phyloP scores from a whole-genome alignment of 108 stramenopile species.

The Fistulifera solaris region DNA sequence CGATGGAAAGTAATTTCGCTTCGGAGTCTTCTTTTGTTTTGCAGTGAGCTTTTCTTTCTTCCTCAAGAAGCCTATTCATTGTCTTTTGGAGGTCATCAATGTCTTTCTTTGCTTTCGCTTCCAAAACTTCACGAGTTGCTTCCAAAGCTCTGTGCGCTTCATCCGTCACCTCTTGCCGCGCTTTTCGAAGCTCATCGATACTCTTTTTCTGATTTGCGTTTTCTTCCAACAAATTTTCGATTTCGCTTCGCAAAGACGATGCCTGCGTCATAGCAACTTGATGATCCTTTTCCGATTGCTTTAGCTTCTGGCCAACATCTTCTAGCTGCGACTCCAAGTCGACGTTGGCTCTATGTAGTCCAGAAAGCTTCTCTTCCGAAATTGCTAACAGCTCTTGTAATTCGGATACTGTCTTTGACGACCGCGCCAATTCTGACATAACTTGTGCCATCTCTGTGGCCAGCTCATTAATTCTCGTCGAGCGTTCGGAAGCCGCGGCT shows the following conservation, averaged over 20 bases:
- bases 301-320: constrained; percentile 3
- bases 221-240: constrained; percentile 1
- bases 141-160: constrained; percentile 24
- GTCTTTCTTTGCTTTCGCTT: constrained; percentile 27
- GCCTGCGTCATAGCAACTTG: neutral
- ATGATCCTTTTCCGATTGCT: neutral
- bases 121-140: constrained; percentile 22
- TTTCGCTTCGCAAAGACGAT: neutral
- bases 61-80: constrained; percentile 43
- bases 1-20: constrained; percentile 3
- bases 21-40: constrained; percentile 15
- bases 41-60: constrained; percentile 29
- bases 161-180: constrained; percentile 7
- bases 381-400: neutral
- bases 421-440: neutral
- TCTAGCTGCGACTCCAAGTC: constrained; percentile 14
- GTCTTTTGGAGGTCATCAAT: constrained; percentile 26
- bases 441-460: constrained; percentile 16
- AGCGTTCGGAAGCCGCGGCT: neutral
- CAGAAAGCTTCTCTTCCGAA: constrained; percentile 1
- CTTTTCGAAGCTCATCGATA: constrained; percentile 12
- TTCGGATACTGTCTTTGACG: neutral
- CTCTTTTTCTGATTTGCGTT: constrained; percentile 3
- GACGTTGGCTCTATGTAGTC: neutral
- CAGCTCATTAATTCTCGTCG: constrained; percentile 6